These are phyloP conservation scores for Sporothrix mexicana DNA, from an alignment of 2,329 filamentous ascomycete genomes.

Conservation along the genomic window DNA sequence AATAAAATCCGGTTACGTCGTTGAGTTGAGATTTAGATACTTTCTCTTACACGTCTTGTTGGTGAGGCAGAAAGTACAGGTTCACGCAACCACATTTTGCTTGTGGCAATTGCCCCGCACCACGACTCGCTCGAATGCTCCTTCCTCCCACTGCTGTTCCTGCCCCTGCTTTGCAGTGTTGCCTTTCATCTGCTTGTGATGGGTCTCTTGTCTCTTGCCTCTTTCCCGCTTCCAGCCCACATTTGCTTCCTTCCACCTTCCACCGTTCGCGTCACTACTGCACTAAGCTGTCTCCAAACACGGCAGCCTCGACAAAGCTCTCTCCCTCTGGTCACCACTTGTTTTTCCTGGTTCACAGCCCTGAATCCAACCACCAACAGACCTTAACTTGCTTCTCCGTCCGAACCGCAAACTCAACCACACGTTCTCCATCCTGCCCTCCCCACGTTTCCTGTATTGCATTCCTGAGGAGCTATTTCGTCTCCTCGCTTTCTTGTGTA, in stretches of 20 bases:
- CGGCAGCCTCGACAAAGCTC: slow-evolving; percentile 7
- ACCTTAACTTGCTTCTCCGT: neutral
- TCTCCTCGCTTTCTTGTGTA: slow-evolving; percentile 8
- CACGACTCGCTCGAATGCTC: neutral
- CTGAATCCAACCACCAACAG: slow-evolving; percentile 21
- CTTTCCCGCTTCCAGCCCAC: neutral
- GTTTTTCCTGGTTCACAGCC: neutral
- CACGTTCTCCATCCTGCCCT: slow-evolving; percentile 7
- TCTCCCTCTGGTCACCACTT: slow-evolving; percentile 17
- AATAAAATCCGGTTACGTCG: neutral
- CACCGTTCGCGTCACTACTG: neutral
- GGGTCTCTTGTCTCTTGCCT: slow-evolving; percentile 3
- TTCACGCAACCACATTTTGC: neutral
- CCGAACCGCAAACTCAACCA: neutral
- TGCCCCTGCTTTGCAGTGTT: slow-evolving; percentile 13
- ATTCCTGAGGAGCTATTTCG: neutral
- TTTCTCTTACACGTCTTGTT: neutral
- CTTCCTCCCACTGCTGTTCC: slow-evolving; percentile 6
- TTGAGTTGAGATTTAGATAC: neutral
- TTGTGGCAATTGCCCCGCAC: slow-evolving; percentile 31
- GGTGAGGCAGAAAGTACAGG: neutral
- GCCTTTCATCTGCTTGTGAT: slow-evolving; percentile 5
- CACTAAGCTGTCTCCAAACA: slow-evolving; percentile 27
- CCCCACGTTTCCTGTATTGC: slow-evolving; percentile 8
- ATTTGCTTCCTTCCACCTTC: neutral